phyloP scores from a whole-genome alignment of 2,329 filamentous ascomycete genomes.

The Fusarium scirpi region DNA sequence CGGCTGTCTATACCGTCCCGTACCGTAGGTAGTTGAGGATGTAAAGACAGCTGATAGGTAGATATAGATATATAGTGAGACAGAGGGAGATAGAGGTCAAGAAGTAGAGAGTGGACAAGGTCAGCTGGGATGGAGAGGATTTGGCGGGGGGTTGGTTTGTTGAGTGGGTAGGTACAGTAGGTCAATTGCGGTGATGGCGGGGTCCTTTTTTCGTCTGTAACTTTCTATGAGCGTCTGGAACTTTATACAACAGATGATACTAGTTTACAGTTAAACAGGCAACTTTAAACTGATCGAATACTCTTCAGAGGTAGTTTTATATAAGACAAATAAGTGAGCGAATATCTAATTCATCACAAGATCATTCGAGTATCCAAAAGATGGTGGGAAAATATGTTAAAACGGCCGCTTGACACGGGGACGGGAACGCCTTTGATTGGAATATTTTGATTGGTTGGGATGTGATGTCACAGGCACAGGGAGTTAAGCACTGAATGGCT shows the following conservation, averaged over 20 bases:
- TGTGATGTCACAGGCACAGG: slow-evolving; percentile 38
- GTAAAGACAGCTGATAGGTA: slow-evolving; percentile 9
- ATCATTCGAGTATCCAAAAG: slow-evolving; percentile 20
- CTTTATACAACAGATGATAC: not conserved
- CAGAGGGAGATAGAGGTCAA: slow-evolving; percentile 5
- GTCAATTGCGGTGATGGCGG: slow-evolving; percentile 27
- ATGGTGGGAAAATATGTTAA: slow-evolving; percentile 16
- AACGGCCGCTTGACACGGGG: slow-evolving; percentile 26
- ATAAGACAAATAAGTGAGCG: not conserved
- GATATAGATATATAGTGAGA: slow-evolving; percentile 17
- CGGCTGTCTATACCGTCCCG: slow-evolving; percentile 11
- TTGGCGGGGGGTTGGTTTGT: slow-evolving; percentile 39
- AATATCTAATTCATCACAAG: slow-evolving; percentile 16
- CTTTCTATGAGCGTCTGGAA: not conserved
- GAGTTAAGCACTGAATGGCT: slow-evolving; percentile 34
- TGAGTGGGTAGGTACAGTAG: slow-evolving; percentile 14
- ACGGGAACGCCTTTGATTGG: slow-evolving; percentile 36
- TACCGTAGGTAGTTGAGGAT: not conserved
- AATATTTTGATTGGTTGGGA: slow-evolving; percentile 34
- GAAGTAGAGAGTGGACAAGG: slow-evolving; percentile 10
- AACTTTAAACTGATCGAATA: no score
- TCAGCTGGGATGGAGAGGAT: slow-evolving; percentile 31
- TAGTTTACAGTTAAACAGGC: no score
- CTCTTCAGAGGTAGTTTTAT: not conserved
- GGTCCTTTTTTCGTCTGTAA: slow-evolving; percentile 22